Evolutionary conservation across 2,329 filamentous ascomycete genomes (phyloP).

Genomic region (Fusarium sp.): DNA sequence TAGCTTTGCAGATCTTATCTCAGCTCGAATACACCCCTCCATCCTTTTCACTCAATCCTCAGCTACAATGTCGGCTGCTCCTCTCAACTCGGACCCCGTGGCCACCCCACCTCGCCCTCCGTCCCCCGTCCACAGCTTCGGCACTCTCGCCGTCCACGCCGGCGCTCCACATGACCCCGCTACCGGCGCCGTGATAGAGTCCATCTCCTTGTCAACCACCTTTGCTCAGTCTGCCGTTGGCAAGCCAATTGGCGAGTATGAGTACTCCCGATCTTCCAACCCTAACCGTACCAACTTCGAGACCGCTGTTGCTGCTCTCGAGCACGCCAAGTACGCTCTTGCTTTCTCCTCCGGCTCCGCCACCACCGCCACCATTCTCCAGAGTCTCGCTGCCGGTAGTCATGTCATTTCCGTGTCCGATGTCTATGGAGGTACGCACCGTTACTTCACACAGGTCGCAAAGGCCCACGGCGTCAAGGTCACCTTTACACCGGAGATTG

Average conservation of each 20-base stretch:
- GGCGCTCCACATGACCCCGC: slow-evolving; percentile 90
- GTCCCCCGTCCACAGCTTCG: slow-evolving; percentile 84
- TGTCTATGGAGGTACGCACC: slow-evolving; percentile 97
- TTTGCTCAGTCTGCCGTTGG: slow-evolving; percentile 93
- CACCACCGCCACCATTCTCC: slow-evolving; percentile 91
- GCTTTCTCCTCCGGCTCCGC: slow-evolving; percentile 96
- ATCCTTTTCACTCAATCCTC: not conserved
- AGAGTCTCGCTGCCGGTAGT: slow-evolving; percentile 89
- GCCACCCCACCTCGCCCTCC: slow-evolving; percentile 79
- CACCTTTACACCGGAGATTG: slow-evolving; percentile 93
- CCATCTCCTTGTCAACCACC: slow-evolving; percentile 96
- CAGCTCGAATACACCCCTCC: slow-evolving; percentile 4
- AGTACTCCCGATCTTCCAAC: slow-evolving; percentile 94
- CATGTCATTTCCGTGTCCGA: slow-evolving; percentile 98
- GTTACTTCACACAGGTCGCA: slow-evolving; percentile 98
- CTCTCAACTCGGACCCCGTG: slow-evolving; percentile 64
- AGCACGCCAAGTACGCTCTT: slow-evolving; percentile 91
- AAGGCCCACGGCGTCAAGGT: slow-evolving; percentile 94
- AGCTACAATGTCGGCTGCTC: slow-evolving; percentile 41
- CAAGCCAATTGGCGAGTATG: slow-evolving; percentile 87
- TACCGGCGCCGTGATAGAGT: slow-evolving; percentile 95
- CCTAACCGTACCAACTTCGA: slow-evolving; percentile 98
- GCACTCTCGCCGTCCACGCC: slow-evolving; percentile 94
- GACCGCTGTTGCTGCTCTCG: slow-evolving; percentile 87
- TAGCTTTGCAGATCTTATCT: not conserved